Base-by-base conservation (phyloP, 2,329 filamentous ascomycete species). In the Aspergillus ochraceus region DNA sequence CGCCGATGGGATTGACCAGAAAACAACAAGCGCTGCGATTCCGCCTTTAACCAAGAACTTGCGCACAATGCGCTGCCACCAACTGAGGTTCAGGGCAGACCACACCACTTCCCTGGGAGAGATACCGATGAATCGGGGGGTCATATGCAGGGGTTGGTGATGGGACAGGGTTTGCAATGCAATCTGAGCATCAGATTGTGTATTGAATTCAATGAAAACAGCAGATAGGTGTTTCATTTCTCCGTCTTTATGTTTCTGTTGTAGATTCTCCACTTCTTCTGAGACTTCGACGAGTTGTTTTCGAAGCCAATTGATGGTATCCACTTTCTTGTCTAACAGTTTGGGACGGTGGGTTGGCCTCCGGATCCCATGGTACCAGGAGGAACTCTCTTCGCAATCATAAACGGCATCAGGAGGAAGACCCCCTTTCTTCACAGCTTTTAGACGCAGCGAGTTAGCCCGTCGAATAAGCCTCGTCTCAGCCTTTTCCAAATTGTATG, bases 201-300 rank as follows among this genome's bases (percentile, higher is more conserved):
- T 88, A 49, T 84, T 81, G 69, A 97, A 99, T 72, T 98, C 93
- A 68, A 98, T 87, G 67, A 99, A 99, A 9, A 94, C 90, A 20
- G 91, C 89, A 11, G 89, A 85, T 11, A 92, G 79, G 61, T 86
- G 84, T 63, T 87, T 85, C 51, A 82, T 86, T 20, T 90, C 83
- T 42, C 89, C 85, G 19, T 81, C 77, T 53, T 82, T 84, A 70
- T 92, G 89, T 36, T 83, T 81, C 47, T 80, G 81, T 71, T 95
- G 91, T 12, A 86, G 81, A 20, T 81, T 77, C 17, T 88, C 81
- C n/a, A 92, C 87, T 58, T 89, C 83, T 4, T 90, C 86, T 52
- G 91, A 86, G 36, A 93, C 83, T 36, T 86, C 85, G 53, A 87
- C 83, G 20, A 97, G 84, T 72, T 94, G 88, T 2, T 82, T 80